Evolutionary conservation across 768 basidiomycete genomes (phyloP).

Genomic region (Leccinum arenicola): DNA sequence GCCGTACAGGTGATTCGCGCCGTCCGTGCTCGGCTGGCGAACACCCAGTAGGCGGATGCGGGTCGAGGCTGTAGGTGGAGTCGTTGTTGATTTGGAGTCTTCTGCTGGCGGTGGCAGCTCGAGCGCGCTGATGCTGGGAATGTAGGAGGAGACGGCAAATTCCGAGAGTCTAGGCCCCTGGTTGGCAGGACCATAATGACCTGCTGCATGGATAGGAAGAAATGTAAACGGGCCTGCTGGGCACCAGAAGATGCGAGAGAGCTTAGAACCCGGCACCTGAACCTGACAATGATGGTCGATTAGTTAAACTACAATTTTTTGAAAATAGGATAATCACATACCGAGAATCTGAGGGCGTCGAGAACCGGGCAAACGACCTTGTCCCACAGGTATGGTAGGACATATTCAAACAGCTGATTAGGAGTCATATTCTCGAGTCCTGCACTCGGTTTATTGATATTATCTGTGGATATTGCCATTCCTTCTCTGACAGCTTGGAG

Average conservation of each 20-base stretch:
- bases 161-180: neutral
- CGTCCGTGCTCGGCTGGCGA: constrained; percentile 12
- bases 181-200: neutral
- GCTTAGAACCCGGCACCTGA: neutral
- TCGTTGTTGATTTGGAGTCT: neutral
- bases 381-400: neutral
- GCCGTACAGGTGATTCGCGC: neutral
- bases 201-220: neutral
- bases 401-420: neutral
- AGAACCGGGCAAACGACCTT: neutral
- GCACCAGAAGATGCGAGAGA: neutral
- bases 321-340: neutral
- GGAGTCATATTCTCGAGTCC: neutral
- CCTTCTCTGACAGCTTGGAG: too few species aligned
- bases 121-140: constrained; percentile 6
- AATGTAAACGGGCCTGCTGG: neutral
- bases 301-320: neutral
- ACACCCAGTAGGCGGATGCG: constrained; percentile 9
- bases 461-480: too few species aligned
- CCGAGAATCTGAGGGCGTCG: neutral
- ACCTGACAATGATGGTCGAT: neutral
- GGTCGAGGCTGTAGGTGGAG: neutral
- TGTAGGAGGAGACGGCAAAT: constrained; percentile 15
- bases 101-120: neutral
- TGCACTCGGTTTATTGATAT: too few species aligned